Conservation (phyloP, 2,329 filamentous ascomycete genomes). For the Zarea fungicola region DNA sequence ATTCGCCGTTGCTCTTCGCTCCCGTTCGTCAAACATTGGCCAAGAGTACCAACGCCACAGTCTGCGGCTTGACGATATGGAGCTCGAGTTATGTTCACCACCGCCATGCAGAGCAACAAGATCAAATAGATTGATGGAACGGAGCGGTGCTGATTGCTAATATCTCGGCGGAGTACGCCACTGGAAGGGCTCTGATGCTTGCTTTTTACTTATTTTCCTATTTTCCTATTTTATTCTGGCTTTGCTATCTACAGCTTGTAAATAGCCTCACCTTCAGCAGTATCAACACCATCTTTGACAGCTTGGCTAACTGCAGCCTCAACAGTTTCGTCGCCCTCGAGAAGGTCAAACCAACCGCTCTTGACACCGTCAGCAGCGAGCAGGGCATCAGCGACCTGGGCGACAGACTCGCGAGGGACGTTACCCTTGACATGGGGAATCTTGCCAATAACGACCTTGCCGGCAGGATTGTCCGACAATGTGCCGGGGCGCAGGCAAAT, state of each 20-base stretch:
- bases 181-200: neutral
- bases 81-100: neutral
- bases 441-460: constrained; percentile 43
- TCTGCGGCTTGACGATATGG: constrained; percentile 2
- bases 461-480: constrained; percentile 45
- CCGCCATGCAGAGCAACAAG: neutral
- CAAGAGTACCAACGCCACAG: neutral
- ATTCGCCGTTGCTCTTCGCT: neutral
- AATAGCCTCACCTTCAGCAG: constrained; percentile 46
- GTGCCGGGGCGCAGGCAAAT: constrained; percentile 50
- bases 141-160: too few species aligned
- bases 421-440: constrained; percentile 32
- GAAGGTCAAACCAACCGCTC: constrained; percentile 50
- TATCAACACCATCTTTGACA: constrained; percentile 44
- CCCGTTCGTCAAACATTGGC: neutral
- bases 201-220: constrained; percentile 9
- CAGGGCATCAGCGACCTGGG: constrained; percentile 50
- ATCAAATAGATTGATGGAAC: too few species aligned
- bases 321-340: constrained; percentile 47
- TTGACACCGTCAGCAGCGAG: constrained; percentile 44
- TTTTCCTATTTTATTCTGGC: neutral
- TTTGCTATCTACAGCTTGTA: constrained; percentile 15
- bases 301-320: constrained; percentile 43
- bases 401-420: constrained; percentile 55
- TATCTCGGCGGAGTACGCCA: too few species aligned